A percentile compares a stretch with the other conserved stretches of the same genome.
Conservation (phyloP, 176 grass and related monocot genomes). For the Otatea glauca region DNA sequence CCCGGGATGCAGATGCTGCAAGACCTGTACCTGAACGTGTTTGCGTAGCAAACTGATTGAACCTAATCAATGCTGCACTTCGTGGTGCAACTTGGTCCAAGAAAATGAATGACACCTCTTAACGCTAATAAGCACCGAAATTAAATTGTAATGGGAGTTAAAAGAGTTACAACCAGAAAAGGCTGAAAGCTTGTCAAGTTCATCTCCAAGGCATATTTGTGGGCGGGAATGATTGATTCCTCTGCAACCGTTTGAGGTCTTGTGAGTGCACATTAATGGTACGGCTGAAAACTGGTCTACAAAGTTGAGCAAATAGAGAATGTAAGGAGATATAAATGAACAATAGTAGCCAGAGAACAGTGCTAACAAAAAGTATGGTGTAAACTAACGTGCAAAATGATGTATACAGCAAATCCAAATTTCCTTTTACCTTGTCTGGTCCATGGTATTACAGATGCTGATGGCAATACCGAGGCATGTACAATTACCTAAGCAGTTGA, state of each 20-base stretch:
- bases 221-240: neutral
- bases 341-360: neutral
- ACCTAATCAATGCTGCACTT: neutral
- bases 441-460: neutral
- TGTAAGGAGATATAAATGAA: neutral
- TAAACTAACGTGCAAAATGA: neutral
- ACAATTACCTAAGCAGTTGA: neutral
- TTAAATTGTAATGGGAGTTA: neutral
- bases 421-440: slow-evolving; percentile 12
- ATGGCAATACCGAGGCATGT: slow-evolving; percentile 1
- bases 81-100: neutral
- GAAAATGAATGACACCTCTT: neutral
- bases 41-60: slow-evolving; percentile 13
- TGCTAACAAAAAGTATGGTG: neutral
- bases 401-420: neutral
- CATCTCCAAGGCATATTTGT: neutral
- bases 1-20: neutral
- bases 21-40: neutral
- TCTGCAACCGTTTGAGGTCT: neutral
- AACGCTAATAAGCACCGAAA: neutral
- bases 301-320: neutral
- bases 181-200: neutral
- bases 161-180: neutral
- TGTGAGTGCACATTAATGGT: slow-evolving; percentile 4
- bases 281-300: neutral